phyloP scores from a whole-genome alignment of 2,329 filamentous ascomycete species.

The Cordyceps fumosorosea region DNA sequence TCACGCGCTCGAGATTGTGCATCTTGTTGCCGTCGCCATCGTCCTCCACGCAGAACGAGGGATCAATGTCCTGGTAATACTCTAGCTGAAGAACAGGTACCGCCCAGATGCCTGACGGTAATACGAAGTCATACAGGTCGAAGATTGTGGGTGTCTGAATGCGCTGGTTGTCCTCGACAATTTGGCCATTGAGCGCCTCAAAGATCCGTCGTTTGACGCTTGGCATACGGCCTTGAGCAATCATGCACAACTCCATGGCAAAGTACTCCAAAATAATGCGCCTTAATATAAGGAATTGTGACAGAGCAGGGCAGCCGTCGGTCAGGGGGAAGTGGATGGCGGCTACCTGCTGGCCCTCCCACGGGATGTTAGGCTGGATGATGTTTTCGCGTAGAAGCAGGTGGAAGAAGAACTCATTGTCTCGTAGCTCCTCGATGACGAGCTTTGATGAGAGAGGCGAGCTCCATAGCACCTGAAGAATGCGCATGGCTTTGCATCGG shows the following conservation, averaged over 20 bases:
- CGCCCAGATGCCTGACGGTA: conserved; percentile 44
- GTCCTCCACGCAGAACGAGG: conserved; percentile 57
- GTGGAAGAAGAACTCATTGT: conserved; percentile 72
- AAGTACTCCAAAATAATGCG: conserved; percentile 79
- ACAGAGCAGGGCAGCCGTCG: conserved; percentile 60
- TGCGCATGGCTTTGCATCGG: conserved; percentile 61
- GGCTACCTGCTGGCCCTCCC: conserved; percentile 61
- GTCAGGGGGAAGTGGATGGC: conserved; percentile 62
- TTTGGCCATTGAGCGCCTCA: conserved; percentile 71
- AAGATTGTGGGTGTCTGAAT: conserved; percentile 72
- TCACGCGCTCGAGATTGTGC: conserved; percentile 65
- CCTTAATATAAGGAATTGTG: conserved; percentile 72
- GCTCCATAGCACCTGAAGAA: conserved; percentile 76
- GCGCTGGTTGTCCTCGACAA: conserved; percentile 58
- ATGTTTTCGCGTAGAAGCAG: conserved; percentile 65
- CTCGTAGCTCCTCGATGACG: conserved; percentile 72
- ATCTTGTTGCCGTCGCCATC: conserved; percentile 50
- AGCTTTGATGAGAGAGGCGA: conserved; percentile 71
- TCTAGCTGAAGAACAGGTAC: conserved; percentile 46
- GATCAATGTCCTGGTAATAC: conserved; percentile 60
- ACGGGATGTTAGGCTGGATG: conserved; percentile 62
- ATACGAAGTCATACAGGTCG: conserved; percentile 85
- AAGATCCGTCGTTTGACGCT: conserved; percentile 63
- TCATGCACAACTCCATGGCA: conserved; percentile 73
- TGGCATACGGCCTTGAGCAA: conserved; percentile 63